Evolutionary conservation across 306 rosid species (phyloP), one percentile per base, ranked within the genome.

Genomic region (Citrullus amarus): DNA sequence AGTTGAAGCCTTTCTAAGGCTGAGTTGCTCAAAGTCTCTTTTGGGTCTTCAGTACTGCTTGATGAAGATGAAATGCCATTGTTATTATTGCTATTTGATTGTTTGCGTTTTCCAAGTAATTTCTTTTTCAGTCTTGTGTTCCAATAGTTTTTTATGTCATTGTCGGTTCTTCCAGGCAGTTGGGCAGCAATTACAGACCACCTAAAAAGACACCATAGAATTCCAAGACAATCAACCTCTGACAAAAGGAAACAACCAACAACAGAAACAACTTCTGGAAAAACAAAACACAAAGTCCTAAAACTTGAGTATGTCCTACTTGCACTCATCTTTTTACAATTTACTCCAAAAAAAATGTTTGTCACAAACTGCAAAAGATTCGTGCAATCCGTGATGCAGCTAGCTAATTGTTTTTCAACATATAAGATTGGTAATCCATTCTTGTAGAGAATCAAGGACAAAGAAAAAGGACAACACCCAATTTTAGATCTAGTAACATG

Each of bases 151-250:
- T 96, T 96, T 62, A 96, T 96, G 79, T 96, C 99, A 36, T 96
- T 96, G 55, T 96, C 99, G 13, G 99, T 96, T 84, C 99, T 91
- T 88, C 99, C 99, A 53, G 99, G 98, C 83, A 96, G 84, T 38
- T 93, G 99, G 11, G 99, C 99, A 53, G 99, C 98, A 83, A 96
- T 96, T 59, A 96, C 90, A 81, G 99, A 96, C 99, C 99, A 96
- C 96, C 99, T 96, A 79, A 18, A 81, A 32, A 80, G 41, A 28
- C 39, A 80, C 5, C 55, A 70, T 15, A 13, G 48, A 60, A 82
- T 84, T 78, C 54, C 15, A 79, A 25, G 81, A 25, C 25, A 38
- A 58, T 82, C 76, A 82, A 41, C 83, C 84, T 78, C 83, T 51
- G 46, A 81, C 82, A 71, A 75, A 78, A 32, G 38, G 20, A 80